A percentile compares a stretch with the other conserved stretches of the same genome.
Evolutionary conservation across 148 eudicot genomes (phyloP).

Genomic region (Rhododendron kiyosumense): DNA sequence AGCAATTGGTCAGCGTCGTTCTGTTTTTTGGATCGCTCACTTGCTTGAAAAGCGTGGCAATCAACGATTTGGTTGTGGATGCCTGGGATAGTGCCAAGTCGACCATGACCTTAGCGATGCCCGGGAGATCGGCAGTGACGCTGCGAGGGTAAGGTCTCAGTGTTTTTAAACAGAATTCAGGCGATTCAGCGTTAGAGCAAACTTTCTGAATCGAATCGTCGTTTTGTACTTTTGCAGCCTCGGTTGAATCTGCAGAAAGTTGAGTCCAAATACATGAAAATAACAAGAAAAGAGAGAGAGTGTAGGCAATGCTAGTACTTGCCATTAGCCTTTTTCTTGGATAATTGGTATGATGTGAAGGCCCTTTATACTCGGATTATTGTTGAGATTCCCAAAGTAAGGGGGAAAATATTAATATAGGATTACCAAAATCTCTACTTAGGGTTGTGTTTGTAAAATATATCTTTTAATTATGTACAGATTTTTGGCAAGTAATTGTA

Average conservation of each 20-base stretch:
- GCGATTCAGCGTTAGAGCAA: not conserved
- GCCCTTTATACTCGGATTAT: not conserved
- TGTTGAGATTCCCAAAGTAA: not conserved
- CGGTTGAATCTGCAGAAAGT: not conserved
- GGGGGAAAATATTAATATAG: not conserved
- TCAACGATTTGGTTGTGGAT: not conserved
- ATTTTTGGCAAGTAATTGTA: not conserved
- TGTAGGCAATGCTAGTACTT: not conserved
- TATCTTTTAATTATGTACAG: not conserved
- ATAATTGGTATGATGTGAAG: not conserved
- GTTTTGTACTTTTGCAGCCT: not conserved
- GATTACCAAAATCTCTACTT: not conserved
- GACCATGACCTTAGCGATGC: not conserved
- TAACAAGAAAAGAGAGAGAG: not conserved
- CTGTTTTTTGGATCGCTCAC: not conserved
- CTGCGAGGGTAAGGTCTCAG: not conserved
- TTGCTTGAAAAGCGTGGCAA: not conserved
- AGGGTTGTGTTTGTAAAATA: not conserved
- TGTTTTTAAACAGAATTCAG: not conserved
- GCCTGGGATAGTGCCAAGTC: not conserved
- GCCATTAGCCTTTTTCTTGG: not conserved
- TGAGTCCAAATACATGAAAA: not conserved
- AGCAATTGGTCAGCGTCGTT: not conserved
- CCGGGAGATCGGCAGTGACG: not conserved
- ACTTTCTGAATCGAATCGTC: not conserved